phyloP scores from a whole-genome alignment of 805 yeast species.

The Saccharomycopsis vini region DNA sequence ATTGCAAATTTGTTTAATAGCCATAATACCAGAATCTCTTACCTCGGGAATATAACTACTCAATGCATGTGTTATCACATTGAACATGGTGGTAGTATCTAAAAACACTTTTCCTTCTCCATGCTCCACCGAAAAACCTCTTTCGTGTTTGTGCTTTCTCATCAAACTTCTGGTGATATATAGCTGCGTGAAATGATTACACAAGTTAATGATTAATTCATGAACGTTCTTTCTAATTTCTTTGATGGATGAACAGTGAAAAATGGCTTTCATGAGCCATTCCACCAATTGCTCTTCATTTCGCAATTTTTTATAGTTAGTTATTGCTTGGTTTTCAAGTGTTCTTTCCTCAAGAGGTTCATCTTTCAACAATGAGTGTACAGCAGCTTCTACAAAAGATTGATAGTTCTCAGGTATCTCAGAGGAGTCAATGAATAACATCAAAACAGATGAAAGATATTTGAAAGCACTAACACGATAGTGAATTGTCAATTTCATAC shows the following conservation, averaged over 20 bases:
- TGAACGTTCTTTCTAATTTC: slow-evolving; percentile 65
- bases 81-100: slow-evolving; percentile 59
- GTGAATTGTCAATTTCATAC: slow-evolving; percentile 34
- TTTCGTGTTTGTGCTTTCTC: slow-evolving; percentile 58
- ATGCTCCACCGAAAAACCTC: slow-evolving; percentile 67
- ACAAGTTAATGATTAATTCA: slow-evolving; percentile 50
- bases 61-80: slow-evolving; percentile 71
- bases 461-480: slow-evolving; percentile 73
- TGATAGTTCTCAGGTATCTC: slow-evolving; percentile 33
- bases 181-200: slow-evolving; percentile 72
- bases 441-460: slow-evolving; percentile 56
- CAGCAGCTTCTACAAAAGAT: slow-evolving; percentile 41
- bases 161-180: slow-evolving; percentile 67
- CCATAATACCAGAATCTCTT: slow-evolving; percentile 58
- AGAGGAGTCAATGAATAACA: slow-evolving; percentile 48
- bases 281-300: slow-evolving; percentile 60
- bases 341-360: slow-evolving; percentile 29
- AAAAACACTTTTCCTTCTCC: slow-evolving; percentile 69
- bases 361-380: slow-evolving; percentile 29
- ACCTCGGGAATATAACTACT: slow-evolving; percentile 70
- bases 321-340: slow-evolving; percentile 35
- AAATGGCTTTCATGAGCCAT: slow-evolving; percentile 59
- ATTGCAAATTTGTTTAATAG: slow-evolving; percentile 53
- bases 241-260: slow-evolving; percentile 66
- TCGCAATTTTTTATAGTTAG: slow-evolving; percentile 40